Percentiles rank a stretch among this genome's conserved stretches.
Evolutionary conservation across 23 red algal genomes (phyloP).

Genomic region (Gracilaria gracilis): DNA sequence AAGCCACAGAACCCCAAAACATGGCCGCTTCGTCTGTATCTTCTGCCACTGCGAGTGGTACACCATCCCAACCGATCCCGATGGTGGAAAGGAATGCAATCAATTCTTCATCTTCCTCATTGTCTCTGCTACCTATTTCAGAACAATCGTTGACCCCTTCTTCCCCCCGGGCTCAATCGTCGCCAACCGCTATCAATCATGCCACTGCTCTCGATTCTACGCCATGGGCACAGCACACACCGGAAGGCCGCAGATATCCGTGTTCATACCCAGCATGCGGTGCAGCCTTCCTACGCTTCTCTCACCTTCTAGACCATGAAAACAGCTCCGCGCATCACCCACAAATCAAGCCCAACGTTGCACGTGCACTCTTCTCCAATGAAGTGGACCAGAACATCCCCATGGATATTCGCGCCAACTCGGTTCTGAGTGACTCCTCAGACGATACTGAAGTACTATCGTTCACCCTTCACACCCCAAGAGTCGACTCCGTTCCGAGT

Average conservation of each 20-base stretch:
- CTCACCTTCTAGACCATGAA: constrained; percentile 46
- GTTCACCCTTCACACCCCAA: constrained; percentile 36
- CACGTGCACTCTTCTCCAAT: background rate
- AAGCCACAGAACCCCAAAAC: background rate
- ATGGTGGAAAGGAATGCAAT: background rate
- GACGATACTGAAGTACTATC: constrained; percentile 43
- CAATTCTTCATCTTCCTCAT: background rate
- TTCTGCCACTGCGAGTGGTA: background rate
- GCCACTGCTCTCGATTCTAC: background rate
- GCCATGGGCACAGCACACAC: background rate
- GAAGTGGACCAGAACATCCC: background rate
- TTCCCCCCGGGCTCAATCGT: background rate
- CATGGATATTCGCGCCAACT: constrained; percentile 44
- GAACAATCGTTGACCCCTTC: background rate
- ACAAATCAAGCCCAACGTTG: background rate
- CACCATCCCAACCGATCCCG: background rate
- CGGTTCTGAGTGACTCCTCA: constrained; percentile 56
- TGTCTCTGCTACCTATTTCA: background rate
- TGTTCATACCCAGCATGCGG: constrained; percentile 27
- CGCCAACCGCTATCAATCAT: constrained; percentile 12
- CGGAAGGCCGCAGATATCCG: background rate
- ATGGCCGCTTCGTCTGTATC: background rate
- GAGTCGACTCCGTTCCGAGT: background rate
- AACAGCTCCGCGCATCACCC: background rate
- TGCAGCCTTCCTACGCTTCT: constrained; percentile 12